A percentile compares a stretch with the other conserved stretches of the same genome.
Conservation (phyloP, 2,329 filamentous ascomycete species). For the Trichoderma pleuroti region DNA sequence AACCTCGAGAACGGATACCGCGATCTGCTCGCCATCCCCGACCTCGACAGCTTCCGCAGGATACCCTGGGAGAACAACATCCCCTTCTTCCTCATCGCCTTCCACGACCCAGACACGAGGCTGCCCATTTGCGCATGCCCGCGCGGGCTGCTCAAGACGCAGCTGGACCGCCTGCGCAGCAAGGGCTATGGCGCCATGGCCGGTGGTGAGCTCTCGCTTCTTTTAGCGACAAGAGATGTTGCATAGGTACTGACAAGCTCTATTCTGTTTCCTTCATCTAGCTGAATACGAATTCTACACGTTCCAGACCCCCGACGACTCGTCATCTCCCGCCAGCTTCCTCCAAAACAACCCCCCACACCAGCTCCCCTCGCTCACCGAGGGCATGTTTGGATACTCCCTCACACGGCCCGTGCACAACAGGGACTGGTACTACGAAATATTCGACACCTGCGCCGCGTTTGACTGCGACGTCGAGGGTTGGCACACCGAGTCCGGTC, state of each 20-base stretch:
- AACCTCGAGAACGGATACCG: conserved; percentile 89
- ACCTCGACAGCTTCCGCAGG: conserved; percentile 71
- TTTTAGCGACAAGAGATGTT: background rate
- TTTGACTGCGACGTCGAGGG: conserved; percentile 84
- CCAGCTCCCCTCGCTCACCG: conserved; percentile 74
- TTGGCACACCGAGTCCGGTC: conserved; percentile 93
- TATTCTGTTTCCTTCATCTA: conserved; percentile 39
- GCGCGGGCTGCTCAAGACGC: conserved; percentile 66
- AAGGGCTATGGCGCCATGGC: conserved; percentile 82
- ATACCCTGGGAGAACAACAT: conserved; percentile 90
- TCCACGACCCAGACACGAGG: conserved; percentile 74
- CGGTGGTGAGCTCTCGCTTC: conserved; percentile 59
- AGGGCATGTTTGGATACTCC: conserved; percentile 96
- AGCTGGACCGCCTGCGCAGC: conserved; percentile 62
- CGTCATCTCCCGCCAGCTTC: conserved; percentile 68
- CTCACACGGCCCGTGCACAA: conserved; percentile 84
- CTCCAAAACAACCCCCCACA: conserved; percentile 69
- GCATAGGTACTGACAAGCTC: background rate
- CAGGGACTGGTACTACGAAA: conserved; percentile 85
- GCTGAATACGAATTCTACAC: conserved; percentile 96
- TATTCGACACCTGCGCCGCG: conserved; percentile 74
- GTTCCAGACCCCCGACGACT: conserved; percentile 65
- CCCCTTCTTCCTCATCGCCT: conserved; percentile 81
- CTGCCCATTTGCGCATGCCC: conserved; percentile 74
- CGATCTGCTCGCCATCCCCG: conserved; percentile 78